Evolutionary conservation across 2,329 filamentous ascomycete species (phyloP).

Genomic region (Aureobasidium pullulans): DNA sequence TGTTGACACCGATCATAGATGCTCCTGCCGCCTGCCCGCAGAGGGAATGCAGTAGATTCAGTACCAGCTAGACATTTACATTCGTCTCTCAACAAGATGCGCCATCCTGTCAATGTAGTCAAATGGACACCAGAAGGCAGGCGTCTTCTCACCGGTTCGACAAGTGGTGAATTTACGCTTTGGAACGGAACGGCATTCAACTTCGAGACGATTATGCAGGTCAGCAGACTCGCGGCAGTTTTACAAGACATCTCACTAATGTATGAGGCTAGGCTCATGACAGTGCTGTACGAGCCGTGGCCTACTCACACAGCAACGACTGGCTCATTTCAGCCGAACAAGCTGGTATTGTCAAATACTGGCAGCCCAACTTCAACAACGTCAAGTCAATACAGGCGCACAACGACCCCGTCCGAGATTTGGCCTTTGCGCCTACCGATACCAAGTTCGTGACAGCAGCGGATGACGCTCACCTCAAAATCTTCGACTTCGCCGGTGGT

Average conservation of each 20-base stretch:
- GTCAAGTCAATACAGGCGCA: conserved; percentile 92
- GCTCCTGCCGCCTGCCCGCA: conserved; percentile 72
- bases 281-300: conserved; percentile 70
- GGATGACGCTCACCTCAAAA: conserved; percentile 87
- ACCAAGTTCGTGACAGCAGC: conserved; percentile 93
- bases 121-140: conserved; percentile 96
- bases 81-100: conserved; percentile 97
- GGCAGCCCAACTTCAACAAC: conserved; percentile 99
- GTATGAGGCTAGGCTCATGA: conserved; percentile 80
- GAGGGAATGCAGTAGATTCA: conserved; percentile 69
- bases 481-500: conserved; percentile 90
- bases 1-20: conserved; percentile 49
- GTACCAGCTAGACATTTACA: conserved; percentile 94
- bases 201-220: conserved; percentile 97
- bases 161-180: conserved; percentile 93
- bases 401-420: conserved; percentile 77
- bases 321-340: conserved; percentile 96
- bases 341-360: conserved; percentile 93
- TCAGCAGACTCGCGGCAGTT: conserved; percentile 61
- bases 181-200: conserved; percentile 99
- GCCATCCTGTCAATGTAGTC: conserved; percentile 94
- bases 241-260: conserved; percentile 57
- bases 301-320: conserved; percentile 92
- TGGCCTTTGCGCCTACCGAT: conserved; percentile 90
- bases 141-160: conserved; percentile 82